Base-by-base conservation (phyloP, 352 stramenopile species). In the Saprolegnia diclina region DNA sequence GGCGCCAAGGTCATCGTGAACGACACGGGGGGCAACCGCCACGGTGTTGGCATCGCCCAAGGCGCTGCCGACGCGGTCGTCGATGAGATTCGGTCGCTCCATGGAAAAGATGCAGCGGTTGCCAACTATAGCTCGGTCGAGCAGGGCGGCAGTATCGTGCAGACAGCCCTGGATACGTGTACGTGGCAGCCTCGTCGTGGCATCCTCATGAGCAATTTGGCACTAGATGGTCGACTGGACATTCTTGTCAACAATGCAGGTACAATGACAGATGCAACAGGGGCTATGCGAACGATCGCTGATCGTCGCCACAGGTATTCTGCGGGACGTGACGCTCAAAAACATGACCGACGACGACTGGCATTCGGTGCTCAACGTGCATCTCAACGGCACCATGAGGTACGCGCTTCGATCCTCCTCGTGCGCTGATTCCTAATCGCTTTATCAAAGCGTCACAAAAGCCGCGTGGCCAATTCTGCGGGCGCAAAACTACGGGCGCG, bases 291-390 rank as follows among this genome's bases (percentile, higher is more conserved):
- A 18, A 29, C 24, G 11, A 24, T 5, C 14, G 19, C 1, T 4
- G 16, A 29, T 32, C 14, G 48, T 10, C 44, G n/a, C 7, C 18
- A 18, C n/a, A 82, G 78, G 84, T 13, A 89, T 92, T 76, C 75
- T 98, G 76, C 80, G 94, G 67, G 74, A 96, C 83, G 79, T 91
- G 71, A 89, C 83, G 22, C 94, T 96, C 61, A 76, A 81, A 18
- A 89, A 89, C 56, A 94, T 96, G 89, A 91, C 79, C 26, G 72
- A 92, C 56, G 72, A 89, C 52, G 81, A 96, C 38, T 96, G 87
- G 87, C 77, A 95, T 52, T 74, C 80, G 1, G 87, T 96, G 35
- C 85, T 90, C 64, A 74, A 77, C 52, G 89, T 96, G 55, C 88
- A 96, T 64, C 66, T 96, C 1, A 82, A 91, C 73, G 89, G 88